Conservation (phyloP, 768 basidiomycete species). For the Chalciporus pseudorubinellus region DNA sequence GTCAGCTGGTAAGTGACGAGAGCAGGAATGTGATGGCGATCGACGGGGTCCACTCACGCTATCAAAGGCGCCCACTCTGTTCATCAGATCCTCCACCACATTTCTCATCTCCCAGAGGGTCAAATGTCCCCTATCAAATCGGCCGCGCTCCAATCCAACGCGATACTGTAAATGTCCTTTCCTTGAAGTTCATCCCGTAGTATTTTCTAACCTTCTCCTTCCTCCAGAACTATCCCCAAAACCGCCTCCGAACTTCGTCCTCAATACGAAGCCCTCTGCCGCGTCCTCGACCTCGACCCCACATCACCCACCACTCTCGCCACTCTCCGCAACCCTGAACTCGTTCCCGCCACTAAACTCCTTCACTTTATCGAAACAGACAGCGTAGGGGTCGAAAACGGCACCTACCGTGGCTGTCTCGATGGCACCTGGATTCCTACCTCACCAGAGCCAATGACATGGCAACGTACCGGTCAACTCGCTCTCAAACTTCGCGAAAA, state of each 20-base stretch:
- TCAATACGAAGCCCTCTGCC: constrained; percentile 64
- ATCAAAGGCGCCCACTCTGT: constrained; percentile 64
- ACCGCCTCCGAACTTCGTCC: constrained; percentile 53
- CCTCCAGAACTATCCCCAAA: constrained; percentile 50
- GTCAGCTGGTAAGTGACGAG: constrained; percentile 52
- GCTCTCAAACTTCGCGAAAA: constrained; percentile 50
- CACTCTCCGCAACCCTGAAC: constrained; percentile 46
- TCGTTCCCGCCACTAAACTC: constrained; percentile 48
- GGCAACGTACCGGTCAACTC: constrained; percentile 62
- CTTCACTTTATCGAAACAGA: constrained; percentile 58
- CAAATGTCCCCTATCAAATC: constrained; percentile 61
- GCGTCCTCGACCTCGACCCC: constrained; percentile 53
- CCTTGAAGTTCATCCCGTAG: neutral
- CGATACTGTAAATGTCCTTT: constrained; percentile 51
- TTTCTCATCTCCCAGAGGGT: constrained; percentile 56
- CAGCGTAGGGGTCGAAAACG: constrained; percentile 46
- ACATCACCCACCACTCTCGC: constrained; percentile 44
- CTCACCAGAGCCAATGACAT: constrained; percentile 59
- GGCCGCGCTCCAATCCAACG: constrained; percentile 70
- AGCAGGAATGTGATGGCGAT: neutral
- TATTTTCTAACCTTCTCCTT: neutral
- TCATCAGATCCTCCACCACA: constrained; percentile 70
- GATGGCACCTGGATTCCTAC: constrained; percentile 56
- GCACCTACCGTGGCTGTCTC: constrained; percentile 67
- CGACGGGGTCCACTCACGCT: neutral